Evolutionary conservation across 2,329 filamentous ascomycete genomes (phyloP), one percentile per base, ranked within the genome.

Genomic region (Xylariaceae sp.): DNA sequence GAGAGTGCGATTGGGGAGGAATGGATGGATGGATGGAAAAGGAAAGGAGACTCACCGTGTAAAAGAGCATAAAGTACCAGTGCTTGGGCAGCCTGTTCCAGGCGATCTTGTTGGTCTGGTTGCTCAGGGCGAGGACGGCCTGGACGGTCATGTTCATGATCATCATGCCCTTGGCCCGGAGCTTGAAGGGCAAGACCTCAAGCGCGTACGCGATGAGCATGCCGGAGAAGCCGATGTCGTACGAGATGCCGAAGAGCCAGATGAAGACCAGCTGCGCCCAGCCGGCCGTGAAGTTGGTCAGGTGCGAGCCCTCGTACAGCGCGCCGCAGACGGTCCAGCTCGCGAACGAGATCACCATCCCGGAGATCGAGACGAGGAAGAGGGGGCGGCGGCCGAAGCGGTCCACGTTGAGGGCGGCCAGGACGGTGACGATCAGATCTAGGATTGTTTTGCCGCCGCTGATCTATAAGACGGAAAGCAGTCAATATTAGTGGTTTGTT

Each of bases 51-150:
- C 60, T 61, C 59, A 68, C 66, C 15, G 75, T 76, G 61, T 82
- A 83, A 62, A 81, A 78, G 31, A 81, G 67, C 68, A 78, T 81
- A 40, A 83, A 74, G 60, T 81, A 71, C 74, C 77, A 82, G 59
- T 81, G 72, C 37, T 69, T 62, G 13, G 73, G 72, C 31, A 82
- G 62, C 38, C 71, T 67, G 36, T 76, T 65, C 71, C 79, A 81
- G 7, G 78, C 78, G 41, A 79, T 64, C 53, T 74, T 74, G 65
- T 83, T 83, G 51, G 74, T 78, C 65, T 78, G 73, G 59, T 71
- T 74, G 44, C 75, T 73, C 45, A 83, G 68, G 35, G 77, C 74
- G 26, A 83, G 63, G 21, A 77, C 67, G 32, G 75, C 74, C 58
- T 82, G 76, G 15, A 82, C 69, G 14, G 71, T 73, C 35, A 82